A percentile compares a stretch with the other conserved stretches of the same genome.
These are phyloP conservation scores for Sequoiadendron giganteum DNA, from an alignment of 75 land plant species.

Conservation along the genomic window DNA sequence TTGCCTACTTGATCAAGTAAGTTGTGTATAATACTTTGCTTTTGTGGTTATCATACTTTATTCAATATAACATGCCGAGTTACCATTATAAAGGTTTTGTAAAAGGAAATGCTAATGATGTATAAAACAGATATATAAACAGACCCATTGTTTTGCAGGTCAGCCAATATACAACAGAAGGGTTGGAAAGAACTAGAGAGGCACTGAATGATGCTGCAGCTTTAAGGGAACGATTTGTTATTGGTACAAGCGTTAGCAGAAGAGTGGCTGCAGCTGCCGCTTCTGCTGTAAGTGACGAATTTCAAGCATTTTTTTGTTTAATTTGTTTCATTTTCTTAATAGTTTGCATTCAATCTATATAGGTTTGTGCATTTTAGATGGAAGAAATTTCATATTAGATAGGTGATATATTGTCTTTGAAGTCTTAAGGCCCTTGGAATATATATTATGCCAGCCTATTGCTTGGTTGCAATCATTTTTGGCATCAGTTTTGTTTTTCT, in stretches of 20 bases:
- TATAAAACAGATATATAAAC: background rate
- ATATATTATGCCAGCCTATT: background rate
- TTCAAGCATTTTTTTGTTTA: background rate
- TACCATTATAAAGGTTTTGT: background rate
- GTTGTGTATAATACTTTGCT: slow-evolving; percentile 11
- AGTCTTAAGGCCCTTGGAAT: background rate
- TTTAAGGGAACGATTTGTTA: slow-evolving; percentile 85
- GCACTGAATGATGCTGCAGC: slow-evolving; percentile 90
- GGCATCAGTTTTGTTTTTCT: background rate
- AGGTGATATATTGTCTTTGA: background rate
- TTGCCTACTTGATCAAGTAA: slow-evolving; percentile 93
- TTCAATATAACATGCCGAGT: background rate
- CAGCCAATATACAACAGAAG: slow-evolving; percentile 91
- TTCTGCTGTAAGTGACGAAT: slow-evolving; percentile 66
- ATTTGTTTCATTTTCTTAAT: slow-evolving; percentile 5
- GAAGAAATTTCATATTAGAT: background rate
- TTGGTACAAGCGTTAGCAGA: slow-evolving; percentile 86
- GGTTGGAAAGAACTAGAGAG: slow-evolving; percentile 85
- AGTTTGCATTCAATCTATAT: background rate
- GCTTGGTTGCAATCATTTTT: background rate
- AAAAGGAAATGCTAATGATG: background rate
- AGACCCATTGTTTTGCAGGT: slow-evolving; percentile 50
- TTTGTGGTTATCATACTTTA: background rate
- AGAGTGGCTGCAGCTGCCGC: slow-evolving; percentile 99
- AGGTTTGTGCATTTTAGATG: background rate